phyloP scores from a whole-genome alignment of 2,329 filamentous ascomycete species.

The Fusarium sp. region DNA sequence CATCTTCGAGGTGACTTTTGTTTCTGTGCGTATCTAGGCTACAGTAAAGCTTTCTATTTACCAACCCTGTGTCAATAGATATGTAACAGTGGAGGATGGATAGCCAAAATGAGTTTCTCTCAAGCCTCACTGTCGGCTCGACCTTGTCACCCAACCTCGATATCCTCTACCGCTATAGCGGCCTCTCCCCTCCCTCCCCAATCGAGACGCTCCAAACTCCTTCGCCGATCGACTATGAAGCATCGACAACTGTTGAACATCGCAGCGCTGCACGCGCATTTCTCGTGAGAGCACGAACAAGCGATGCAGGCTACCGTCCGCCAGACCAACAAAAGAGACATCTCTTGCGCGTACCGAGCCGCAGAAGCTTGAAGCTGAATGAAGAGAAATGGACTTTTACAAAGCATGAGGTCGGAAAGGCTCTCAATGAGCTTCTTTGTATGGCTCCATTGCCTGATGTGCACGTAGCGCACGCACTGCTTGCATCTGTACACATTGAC shows the following conservation, averaged over 20 bases:
- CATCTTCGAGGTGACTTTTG: not conserved
- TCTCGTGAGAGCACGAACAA: not conserved
- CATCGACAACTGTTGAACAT: not conserved
- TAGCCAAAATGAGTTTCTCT: not conserved
- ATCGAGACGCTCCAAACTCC: not conserved
- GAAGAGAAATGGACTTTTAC: slow-evolving; percentile 10
- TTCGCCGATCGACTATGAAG: not conserved
- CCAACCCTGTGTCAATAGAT: too few relatives aligned
- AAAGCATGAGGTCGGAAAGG: slow-evolving; percentile 18
- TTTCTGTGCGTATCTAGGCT: not conserved
- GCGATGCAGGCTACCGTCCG: not conserved
- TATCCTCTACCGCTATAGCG: not conserved
- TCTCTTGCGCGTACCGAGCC: not conserved
- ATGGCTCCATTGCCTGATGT: not conserved
- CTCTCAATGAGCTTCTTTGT: not conserved
- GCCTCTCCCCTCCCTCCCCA: not conserved
- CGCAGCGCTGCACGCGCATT: not conserved
- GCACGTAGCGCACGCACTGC: slow-evolving; percentile 12
- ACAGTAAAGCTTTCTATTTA: not conserved
- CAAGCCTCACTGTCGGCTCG: not conserved
- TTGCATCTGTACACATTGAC: not conserved
- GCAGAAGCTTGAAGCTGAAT: not conserved
- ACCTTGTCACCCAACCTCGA: not conserved
- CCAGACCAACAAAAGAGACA: slow-evolving; percentile 8
- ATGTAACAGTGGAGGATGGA: not conserved